Percentiles rank a stretch among this genome's conserved stretches.
Evolutionary conservation across 2,329 filamentous ascomycete species (phyloP).

Genomic region (Delphinella strobiligena): DNA sequence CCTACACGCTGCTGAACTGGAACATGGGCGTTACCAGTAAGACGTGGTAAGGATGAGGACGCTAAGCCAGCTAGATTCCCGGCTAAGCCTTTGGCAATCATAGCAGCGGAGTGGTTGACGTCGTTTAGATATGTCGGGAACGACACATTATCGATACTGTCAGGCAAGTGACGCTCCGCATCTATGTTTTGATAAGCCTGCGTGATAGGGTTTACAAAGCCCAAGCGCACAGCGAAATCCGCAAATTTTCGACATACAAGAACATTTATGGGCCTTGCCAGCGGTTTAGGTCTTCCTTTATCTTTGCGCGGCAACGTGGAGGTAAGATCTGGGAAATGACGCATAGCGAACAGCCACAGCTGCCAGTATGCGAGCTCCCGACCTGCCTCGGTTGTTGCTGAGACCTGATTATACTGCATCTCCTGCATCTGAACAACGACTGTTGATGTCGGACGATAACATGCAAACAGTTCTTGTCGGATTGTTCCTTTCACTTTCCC

Average conservation of each 20-base stretch:
- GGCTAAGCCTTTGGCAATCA: not conserved
- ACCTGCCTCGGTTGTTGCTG: not conserved
- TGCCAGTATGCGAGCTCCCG: slow-evolving; percentile 5
- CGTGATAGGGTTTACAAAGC: slow-evolving; percentile 1
- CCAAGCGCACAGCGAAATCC: slow-evolving; percentile 1
- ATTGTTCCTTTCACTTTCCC: slow-evolving; percentile 3
- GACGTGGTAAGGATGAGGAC: too few relatives aligned
- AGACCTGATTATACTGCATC: too few relatives aligned
- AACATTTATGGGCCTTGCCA: not conserved
- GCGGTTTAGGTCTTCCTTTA: not conserved
- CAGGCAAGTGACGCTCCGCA: not conserved
- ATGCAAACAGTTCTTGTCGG: slow-evolving; percentile 4
- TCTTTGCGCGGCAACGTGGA: slow-evolving; percentile 6
- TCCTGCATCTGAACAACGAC: too few relatives aligned
- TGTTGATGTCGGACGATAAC: too few relatives aligned
- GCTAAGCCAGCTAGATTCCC: not conserved
- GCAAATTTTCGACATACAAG: slow-evolving; percentile 5
- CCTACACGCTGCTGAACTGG: not conserved
- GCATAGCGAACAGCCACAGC: slow-evolving; percentile 10
- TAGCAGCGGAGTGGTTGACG: too few relatives aligned
- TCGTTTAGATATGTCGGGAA: too few relatives aligned
- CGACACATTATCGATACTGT: too few relatives aligned
- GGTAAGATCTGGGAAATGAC: slow-evolving; percentile 8
- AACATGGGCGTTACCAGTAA: too few relatives aligned
- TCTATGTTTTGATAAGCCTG: not conserved